Percentiles rank a stretch among this genome's conserved stretches.
phyloP scores from a whole-genome alignment of 306 rosid species.

The Cucumis melo region DNA sequence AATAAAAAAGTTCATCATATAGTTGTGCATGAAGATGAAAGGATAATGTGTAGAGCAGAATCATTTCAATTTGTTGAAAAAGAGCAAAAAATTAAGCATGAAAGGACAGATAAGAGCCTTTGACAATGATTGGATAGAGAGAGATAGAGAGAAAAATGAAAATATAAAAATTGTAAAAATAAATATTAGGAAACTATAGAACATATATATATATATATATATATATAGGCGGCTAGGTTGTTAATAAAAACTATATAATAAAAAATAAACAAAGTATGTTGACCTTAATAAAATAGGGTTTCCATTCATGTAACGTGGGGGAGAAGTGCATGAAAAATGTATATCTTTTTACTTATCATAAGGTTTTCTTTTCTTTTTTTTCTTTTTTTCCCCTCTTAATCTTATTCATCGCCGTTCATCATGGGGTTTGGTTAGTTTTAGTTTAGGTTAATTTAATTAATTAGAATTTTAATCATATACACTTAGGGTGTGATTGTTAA shows the following conservation, averaged over 20 bases:
- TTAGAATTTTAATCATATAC: background rate
- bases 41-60: constrained; percentile 16
- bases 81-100: background rate
- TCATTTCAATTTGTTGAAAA: constrained; percentile 15
- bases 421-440: constrained; percentile 31
- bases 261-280: constrained; percentile 25
- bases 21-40: constrained; percentile 14
- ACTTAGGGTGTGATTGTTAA: constrained; percentile 22
- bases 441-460: background rate
- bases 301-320: constrained; percentile 45
- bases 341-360: background rate
- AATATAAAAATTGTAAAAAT: background rate
- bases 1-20: too few species aligned
- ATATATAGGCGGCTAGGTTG: background rate
- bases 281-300: constrained; percentile 28
- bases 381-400: too few species aligned
- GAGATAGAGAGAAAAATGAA: background rate
- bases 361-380: background rate
- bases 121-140: constrained; percentile 4
- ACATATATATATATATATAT: background rate
- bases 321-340: constrained; percentile 53
- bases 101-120: constrained; percentile 13
- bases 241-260: constrained; percentile 8
- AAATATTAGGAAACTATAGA: background rate
- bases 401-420: constrained; percentile 55